These are phyloP conservation scores for Adansonia grandidieri DNA, from an alignment of 441 rosid genomes.

Conservation along the genomic window DNA sequence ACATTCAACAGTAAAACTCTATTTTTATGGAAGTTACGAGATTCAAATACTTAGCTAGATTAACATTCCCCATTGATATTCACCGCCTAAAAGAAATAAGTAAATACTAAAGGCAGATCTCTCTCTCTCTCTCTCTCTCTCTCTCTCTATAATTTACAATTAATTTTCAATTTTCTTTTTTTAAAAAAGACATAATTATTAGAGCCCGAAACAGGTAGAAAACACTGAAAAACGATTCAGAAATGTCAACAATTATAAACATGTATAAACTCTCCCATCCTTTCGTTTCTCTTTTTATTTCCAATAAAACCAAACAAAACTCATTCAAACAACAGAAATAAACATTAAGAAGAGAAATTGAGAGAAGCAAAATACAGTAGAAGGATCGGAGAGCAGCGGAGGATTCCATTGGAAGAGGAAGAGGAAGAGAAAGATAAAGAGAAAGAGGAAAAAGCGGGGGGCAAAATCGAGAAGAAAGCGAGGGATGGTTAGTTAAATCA, in stretches of 20 bases:
- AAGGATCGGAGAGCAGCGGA: slow-evolving; percentile 65
- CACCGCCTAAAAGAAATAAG: not conserved
- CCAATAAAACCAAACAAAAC: slow-evolving; percentile 23
- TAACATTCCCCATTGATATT: not conserved
- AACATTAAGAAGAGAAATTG: not conserved
- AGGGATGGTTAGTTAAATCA: slow-evolving; percentile 27
- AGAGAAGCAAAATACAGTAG: slow-evolving; percentile 43
- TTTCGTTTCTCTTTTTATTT: not conserved
- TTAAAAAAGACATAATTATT: not conserved
- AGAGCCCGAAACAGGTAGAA: not conserved
- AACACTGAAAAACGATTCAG: not conserved
- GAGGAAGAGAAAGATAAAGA: not conserved
- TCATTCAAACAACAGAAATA: not conserved
- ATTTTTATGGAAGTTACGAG: too few species aligned
- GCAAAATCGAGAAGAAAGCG: slow-evolving; percentile 22
- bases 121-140: too few species aligned
- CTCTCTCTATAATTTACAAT: not conserved
- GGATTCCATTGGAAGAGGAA: slow-evolving; percentile 63
- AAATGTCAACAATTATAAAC: not conserved
- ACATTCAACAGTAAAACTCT: too few species aligned
- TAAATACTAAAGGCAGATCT: slow-evolving; percentile 23
- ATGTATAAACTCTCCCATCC: not conserved
- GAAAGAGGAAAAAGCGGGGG: not conserved
- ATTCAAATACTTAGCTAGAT: slow-evolving; percentile 2
- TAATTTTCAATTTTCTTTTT: not conserved